phyloP scores from a whole-genome alignment of 108 stramenopile genomes.

The Fistulifera solaris region DNA sequence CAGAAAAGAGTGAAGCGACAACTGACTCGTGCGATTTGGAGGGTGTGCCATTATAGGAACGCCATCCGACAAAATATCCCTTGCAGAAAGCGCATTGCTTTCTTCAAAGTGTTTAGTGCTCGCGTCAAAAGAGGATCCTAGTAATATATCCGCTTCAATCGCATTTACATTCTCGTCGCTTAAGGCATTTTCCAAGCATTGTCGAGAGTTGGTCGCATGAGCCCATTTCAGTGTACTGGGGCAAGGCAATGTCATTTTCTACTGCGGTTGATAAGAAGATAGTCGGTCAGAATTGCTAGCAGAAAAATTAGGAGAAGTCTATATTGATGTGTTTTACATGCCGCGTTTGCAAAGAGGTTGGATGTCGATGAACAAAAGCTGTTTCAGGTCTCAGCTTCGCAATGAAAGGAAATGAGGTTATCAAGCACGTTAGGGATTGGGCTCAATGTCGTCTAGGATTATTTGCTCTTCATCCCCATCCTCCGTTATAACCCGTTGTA shows the following conservation, averaged over 20 bases:
- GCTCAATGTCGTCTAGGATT: too few relatives aligned
- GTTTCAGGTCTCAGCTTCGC: too few relatives aligned
- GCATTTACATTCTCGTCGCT: slow-evolving; percentile 25
- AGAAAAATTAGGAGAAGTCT: too few relatives aligned
- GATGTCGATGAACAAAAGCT: too few relatives aligned
- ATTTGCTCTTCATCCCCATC: slow-evolving; percentile 23
- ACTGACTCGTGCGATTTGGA: slow-evolving; percentile 17
- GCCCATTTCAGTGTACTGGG: slow-evolving; percentile 14
- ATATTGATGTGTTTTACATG: too few relatives aligned
- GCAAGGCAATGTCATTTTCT: too few relatives aligned
- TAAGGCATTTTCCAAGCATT: slow-evolving; percentile 16
- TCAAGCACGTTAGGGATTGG: too few relatives aligned
- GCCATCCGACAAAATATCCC: too few relatives aligned
- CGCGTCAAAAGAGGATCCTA: slow-evolving; percentile 2
- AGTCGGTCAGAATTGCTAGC: too few relatives aligned
- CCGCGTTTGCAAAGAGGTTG: too few relatives aligned
- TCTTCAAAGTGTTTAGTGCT: not conserved
- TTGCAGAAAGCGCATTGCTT: slow-evolving; percentile 7
- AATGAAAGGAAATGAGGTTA: too few relatives aligned
- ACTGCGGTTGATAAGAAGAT: too few relatives aligned
- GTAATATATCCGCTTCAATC: slow-evolving; percentile 36
- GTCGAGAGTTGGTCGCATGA: slow-evolving; percentile 24
- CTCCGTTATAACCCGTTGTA: slow-evolving; percentile 38
- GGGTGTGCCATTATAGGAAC: slow-evolving; percentile 28
- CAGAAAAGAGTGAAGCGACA: slow-evolving; percentile 19